Conservation (phyloP, 352 stramenopile species). For the Globisporangium recalcitrans region DNA sequence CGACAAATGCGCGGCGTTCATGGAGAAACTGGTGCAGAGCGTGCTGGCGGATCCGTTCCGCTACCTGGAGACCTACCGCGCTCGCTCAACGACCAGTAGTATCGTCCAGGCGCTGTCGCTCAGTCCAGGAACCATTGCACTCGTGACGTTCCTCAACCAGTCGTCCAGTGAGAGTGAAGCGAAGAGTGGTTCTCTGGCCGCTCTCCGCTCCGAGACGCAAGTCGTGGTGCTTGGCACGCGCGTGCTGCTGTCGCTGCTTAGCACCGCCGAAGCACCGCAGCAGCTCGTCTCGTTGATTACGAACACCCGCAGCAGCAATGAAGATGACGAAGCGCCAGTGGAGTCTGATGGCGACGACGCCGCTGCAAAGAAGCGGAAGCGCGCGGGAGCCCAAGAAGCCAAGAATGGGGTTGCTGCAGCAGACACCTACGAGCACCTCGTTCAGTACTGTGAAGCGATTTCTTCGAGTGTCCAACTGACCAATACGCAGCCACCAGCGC, state of each 20-base stretch:
- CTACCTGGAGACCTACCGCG: constrained; percentile 31
- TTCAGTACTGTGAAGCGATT: constrained; percentile 22
- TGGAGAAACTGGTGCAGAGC: constrained; percentile 35
- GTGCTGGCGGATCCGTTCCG: constrained; percentile 45
- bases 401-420: not conserved
- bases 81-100: constrained; percentile 4
- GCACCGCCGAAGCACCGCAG: constrained; percentile 24
- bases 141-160: constrained; percentile 45
- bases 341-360: not conserved
- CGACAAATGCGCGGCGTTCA: constrained; percentile 34
- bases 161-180: not conserved
- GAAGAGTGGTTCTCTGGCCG: constrained; percentile 2
- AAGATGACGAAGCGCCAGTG: not conserved
- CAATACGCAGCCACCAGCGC: not conserved
- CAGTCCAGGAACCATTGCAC: constrained; percentile 43
- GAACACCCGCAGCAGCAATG: constrained; percentile 6
- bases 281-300: constrained; percentile 40
- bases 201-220: constrained; percentile 22
- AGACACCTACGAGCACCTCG: constrained; percentile 39
- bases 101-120: constrained; percentile 15
- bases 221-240: constrained; percentile 37
- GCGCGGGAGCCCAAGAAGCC: not conserved
- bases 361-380: constrained; percentile 21
- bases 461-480: not conserved
- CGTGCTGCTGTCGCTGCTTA: constrained; percentile 36